Evolutionary conservation across 257 asterid genomes (phyloP).

Genomic region (Nicotiana otophora): DNA sequence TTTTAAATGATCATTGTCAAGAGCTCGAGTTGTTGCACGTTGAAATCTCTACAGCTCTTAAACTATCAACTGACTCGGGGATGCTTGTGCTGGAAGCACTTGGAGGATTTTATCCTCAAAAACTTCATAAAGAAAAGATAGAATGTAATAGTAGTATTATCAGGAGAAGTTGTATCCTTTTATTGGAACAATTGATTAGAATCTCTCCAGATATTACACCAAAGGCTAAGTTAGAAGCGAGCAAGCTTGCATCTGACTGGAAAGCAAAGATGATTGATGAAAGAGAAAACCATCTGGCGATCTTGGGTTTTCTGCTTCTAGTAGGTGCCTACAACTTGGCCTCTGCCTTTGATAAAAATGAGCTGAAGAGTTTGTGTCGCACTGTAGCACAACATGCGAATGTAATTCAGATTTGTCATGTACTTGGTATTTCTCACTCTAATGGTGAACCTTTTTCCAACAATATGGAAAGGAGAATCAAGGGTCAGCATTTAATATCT

Average conservation of each 20-base stretch:
- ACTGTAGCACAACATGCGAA: neutral
- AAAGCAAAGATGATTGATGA: neutral
- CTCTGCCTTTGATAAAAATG: neutral
- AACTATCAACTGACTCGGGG: conserved; percentile 1
- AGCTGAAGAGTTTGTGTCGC: conserved; percentile 1
- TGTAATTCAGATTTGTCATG: neutral
- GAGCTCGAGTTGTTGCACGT: neutral
- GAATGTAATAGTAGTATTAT: too few species aligned
- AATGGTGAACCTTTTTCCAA: neutral
- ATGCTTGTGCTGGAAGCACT: conserved; percentile 11
- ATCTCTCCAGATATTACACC: conserved; percentile 3
- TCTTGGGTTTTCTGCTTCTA: conserved; percentile 1
- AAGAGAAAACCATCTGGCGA: neutral
- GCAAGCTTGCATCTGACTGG: conserved; percentile 7
- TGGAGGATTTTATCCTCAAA: conserved; percentile 2
- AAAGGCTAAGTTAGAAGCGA: neutral
- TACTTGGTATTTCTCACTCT: neutral
- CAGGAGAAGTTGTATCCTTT: conserved; percentile 3
- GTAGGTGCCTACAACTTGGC: neutral
- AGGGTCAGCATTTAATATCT: neutral
- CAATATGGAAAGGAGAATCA: neutral
- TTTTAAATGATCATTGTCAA: neutral
- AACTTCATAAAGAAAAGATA: neutral
- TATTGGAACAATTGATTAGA: conserved; percentile 8
- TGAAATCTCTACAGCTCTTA: conserved; percentile 4